Conservation (phyloP, 345 rosid species). For the Citrus medica region DNA sequence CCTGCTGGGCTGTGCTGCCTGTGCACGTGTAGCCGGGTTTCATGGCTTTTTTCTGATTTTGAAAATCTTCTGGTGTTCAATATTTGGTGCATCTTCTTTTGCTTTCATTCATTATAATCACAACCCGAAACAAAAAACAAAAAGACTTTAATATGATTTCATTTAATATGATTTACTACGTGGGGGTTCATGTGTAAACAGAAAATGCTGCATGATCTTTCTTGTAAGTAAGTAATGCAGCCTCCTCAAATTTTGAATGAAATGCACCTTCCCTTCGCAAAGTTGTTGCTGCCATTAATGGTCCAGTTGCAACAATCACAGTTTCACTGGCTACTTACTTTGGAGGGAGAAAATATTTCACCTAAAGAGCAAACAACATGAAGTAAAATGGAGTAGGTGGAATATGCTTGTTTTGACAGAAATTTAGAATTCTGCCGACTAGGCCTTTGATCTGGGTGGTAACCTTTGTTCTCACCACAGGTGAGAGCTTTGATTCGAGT, state of each 20-base stretch:
- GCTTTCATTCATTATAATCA: neutral
- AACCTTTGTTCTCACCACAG: too few species aligned
- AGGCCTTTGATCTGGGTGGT: too few species aligned
- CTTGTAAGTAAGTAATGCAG: neutral
- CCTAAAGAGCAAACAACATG: too few species aligned
- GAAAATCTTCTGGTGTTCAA: neutral
- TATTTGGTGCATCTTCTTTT: neutral
- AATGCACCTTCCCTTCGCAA: neutral
- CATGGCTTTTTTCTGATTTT: neutral
- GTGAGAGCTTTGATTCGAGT: too few species aligned
- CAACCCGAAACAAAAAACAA: neutral
- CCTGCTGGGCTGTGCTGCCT: neutral
- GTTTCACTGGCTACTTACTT: too few species aligned
- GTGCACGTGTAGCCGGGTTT: neutral
- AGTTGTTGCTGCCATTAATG: too few species aligned
- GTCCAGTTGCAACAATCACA: too few species aligned
- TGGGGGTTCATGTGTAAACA: neutral
- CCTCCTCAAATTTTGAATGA: neutral
- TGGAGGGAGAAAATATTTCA: too few species aligned
- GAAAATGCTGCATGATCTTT: neutral
- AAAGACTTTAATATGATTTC: neutral
- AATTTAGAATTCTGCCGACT: too few species aligned
- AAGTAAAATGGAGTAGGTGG: too few species aligned
- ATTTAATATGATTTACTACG: neutral
- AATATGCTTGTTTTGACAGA: too few species aligned